Conservation (phyloP, 2,329 filamentous ascomycete genomes). For the Pseudocercospora macadamiae region DNA sequence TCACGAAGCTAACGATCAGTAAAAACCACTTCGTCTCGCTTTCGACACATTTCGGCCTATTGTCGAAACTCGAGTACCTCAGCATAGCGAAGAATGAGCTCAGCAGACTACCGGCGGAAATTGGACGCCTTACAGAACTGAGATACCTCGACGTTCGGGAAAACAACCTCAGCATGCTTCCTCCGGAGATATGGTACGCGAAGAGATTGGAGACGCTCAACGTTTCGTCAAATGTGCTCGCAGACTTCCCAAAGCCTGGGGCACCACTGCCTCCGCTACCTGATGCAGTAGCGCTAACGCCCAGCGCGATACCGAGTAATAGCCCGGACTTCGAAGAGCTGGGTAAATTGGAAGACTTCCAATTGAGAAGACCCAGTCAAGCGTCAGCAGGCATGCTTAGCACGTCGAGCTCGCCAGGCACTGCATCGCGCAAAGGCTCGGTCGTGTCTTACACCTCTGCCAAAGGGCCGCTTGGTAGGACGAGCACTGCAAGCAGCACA, state of each 20-base stretch:
- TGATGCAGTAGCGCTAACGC: conserved; percentile 46
- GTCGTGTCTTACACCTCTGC: conserved; percentile 79
- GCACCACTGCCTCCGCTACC: conserved; percentile 58
- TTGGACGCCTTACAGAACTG: conserved; percentile 84
- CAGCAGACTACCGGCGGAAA: conserved; percentile 79
- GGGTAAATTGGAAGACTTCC: conserved; percentile 64
- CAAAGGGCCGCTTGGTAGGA: conserved; percentile 59
- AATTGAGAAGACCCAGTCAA: conserved; percentile 78
- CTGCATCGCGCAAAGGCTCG: conserved; percentile 71
- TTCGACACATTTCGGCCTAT: conserved; percentile 79
- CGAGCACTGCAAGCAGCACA: conserved; percentile 70
- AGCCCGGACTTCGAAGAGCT: conserved; percentile 80
- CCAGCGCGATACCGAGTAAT: conserved; percentile 43
- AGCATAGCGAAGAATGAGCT: conserved; percentile 93
- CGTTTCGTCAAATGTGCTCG: conserved; percentile 90
- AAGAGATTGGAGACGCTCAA: conserved; percentile 89
- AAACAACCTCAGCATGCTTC: conserved; percentile 88
- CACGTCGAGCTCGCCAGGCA: conserved; percentile 48
- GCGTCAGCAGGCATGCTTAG: conserved; percentile 74
- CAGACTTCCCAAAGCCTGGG: conserved; percentile 83
- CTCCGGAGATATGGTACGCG: conserved; percentile 95
- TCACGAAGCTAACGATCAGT: conserved; percentile 87
- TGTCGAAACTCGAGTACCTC: conserved; percentile 83
- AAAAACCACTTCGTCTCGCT: conserved; percentile 95
- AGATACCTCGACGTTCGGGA: conserved; percentile 85